Evolutionary conservation across 2,329 filamentous ascomycete species (phyloP), one percentile per base, ranked within the genome.

Genomic region (Boeremia exigua): DNA sequence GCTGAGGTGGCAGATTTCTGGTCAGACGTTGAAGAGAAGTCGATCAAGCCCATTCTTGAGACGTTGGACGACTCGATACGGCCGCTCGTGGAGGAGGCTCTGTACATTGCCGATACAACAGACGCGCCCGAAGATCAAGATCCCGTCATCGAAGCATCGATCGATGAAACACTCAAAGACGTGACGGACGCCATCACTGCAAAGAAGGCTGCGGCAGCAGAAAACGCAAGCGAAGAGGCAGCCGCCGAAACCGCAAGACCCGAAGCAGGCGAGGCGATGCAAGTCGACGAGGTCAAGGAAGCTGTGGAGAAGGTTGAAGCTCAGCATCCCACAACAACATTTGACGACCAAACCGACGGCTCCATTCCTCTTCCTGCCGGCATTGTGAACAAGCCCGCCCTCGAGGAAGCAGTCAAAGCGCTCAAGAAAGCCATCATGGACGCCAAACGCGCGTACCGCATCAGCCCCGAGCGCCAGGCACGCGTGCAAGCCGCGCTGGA

Each of bases 391-490:
- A 68, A 72, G 47, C 59, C 66, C 7, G 66, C 68, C 11, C 72
- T 81, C 3, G 76, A 79, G 45, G 71, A 75, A 30, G 79, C 79
- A 15, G 77, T 80, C 29, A 80, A 79, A 51, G 63, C 66, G 2
- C 85, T 98, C 73, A 94, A 96, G 73, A 83, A 86, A 4, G 89
- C 91, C 23, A 96, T 96, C 74, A 83, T 94, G 54, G 79, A 84
- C 6, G 92, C 93, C 28, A 96, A 96, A 78, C 88, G 90, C 40
- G 84, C 87, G 1, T 98, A 97, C 74, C 91, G 94, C 45, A 88
- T 96, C 52, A 88, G 89, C 0, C 79, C 85, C 0, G 79, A 80
- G 17, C 92, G 95, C 8, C 82, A 95, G 43, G 79, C 84, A 27
- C 87, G 89, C 57, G 85, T 99, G 2, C 91, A 96, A 74, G 83